Evolutionary conservation across 345 rosid genomes (phyloP), one percentile per base, ranked within the genome.

Genomic region (Arabidopsis suecica): DNA sequence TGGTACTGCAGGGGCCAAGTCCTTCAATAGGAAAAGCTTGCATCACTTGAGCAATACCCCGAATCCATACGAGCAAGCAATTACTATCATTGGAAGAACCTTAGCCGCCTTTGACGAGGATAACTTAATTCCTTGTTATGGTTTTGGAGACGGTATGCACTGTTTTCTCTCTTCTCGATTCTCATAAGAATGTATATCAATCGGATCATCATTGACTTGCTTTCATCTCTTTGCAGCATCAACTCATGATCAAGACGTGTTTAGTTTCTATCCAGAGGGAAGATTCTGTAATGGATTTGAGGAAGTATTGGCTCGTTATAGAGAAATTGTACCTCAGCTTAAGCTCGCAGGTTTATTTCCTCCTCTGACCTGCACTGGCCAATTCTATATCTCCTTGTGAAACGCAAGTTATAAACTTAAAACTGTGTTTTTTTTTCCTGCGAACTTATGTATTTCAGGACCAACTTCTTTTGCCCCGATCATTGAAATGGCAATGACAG

Each of bases 381-480:
- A 16, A 18, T 74, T 69, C 59, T 62, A 6, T 62, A n/a, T 68
- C 54, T 32, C 73, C 76, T 69, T 42, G 68, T 42, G 16, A 42
- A 59, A 47, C 16, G 14, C 51, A 70, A 16, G 32, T 22, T 41
- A 41, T 10, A 28, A 40, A 42, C 20, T 72, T 22, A 12, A 12
- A 65, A 16, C 53, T 42, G 65, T 64, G 32, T 40, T 48, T 37
- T 44, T 40, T 41, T 41, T 44, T 45, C 0, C 11, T 16, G 51
- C 12, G 10, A 33, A 48, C 14, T 60, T 63, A 59, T 48, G 79
- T 51, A 47, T 76, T 61, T 58, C 83, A 93, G 98, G 98, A 10
- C 99, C 99, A 7, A 95, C 98, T 23, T 90, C 98, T 23, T 95
- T 95, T 87, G 98, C 98, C 11, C 99, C 98, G 2, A 71, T 88